Evolutionary conservation across 1,284 basidiomycete species (phyloP).

Genomic region (Ustilago shanxiensis): DNA sequence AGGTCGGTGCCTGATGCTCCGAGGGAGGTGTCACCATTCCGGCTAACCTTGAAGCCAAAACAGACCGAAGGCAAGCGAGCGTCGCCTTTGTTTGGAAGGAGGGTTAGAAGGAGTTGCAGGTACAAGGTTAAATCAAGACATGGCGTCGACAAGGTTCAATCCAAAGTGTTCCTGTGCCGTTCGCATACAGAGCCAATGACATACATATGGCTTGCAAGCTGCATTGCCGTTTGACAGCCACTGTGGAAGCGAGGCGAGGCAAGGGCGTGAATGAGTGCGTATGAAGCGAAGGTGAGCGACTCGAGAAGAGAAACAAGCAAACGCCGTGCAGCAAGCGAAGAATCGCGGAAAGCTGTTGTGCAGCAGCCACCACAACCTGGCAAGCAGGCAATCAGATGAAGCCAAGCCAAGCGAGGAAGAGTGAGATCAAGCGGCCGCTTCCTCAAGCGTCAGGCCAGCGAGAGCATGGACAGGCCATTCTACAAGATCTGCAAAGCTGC

Average conservation of each 20-base stretch:
- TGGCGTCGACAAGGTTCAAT: too few relatives aligned
- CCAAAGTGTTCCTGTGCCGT: too few relatives aligned
- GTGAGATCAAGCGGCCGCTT: too few relatives aligned
- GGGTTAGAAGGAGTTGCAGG: not conserved
- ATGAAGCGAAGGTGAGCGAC: not conserved
- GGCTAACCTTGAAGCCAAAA: not conserved
- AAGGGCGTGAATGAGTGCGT: not conserved
- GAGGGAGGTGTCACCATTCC: not conserved
- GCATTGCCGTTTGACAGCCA: not conserved
- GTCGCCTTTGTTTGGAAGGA: too few relatives aligned
- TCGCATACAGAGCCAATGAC: not conserved
- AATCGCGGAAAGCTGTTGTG: not conserved
- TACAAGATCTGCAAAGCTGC: not conserved
- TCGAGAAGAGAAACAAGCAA: conserved; percentile 1
- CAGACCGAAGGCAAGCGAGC: not conserved
- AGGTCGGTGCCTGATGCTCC: not conserved
- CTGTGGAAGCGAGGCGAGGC: not conserved
- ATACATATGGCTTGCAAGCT: not conserved
- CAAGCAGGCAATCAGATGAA: too few relatives aligned
- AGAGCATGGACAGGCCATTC: not conserved
- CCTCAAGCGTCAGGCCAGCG: too few relatives aligned
- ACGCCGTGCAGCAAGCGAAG: not conserved
- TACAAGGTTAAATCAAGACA: not conserved
- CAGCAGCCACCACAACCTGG: too few relatives aligned
- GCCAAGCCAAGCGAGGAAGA: not conserved